Conservation (phyloP, 768 basidiomycete genomes). For the Sporobolomyces pararoseus region DNA sequence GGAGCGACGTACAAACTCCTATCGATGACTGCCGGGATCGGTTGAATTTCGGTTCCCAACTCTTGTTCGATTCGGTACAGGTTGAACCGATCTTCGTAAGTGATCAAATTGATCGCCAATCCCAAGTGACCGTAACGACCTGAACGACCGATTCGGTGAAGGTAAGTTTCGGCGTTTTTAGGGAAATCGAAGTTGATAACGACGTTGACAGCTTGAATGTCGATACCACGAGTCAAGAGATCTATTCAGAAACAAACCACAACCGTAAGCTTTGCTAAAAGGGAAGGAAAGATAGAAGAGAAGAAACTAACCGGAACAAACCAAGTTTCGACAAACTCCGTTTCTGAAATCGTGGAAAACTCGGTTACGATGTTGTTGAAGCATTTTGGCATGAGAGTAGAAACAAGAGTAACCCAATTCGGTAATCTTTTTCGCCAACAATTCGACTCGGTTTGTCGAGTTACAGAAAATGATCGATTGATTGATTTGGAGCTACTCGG, state of each 20-base stretch:
- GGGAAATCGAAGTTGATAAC: slow-evolving; percentile 99
- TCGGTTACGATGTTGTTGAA: slow-evolving; percentile 95
- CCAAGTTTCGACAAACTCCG: slow-evolving; percentile 96
- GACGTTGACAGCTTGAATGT: slow-evolving; percentile 99
- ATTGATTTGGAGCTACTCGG: slow-evolving; percentile 90
- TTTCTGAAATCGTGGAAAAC: slow-evolving; percentile 99
- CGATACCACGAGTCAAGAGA: slow-evolving; percentile 96
- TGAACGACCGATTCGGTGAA: slow-evolving; percentile 95
- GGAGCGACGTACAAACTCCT: slow-evolving; percentile 90
- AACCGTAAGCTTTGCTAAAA: background rate
- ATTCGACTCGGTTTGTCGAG: slow-evolving; percentile 98
- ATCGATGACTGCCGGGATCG: slow-evolving; percentile 88
- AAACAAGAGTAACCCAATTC: slow-evolving; percentile 99
- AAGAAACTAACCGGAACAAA: slow-evolving; percentile 61
- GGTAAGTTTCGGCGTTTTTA: slow-evolving; percentile 97
- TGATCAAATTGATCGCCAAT: slow-evolving; percentile 94
- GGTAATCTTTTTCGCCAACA: slow-evolving; percentile 98
- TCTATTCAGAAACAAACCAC: slow-evolving; percentile 52
- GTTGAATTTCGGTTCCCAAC: slow-evolving; percentile 93
- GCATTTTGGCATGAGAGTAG: slow-evolving; percentile 99
- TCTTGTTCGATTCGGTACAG: slow-evolving; percentile 98
- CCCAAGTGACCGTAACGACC: slow-evolving; percentile 97
- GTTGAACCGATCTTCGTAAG: slow-evolving; percentile 96
- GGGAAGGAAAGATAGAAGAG: background rate
- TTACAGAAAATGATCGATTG: slow-evolving; percentile 99